phyloP scores from a whole-genome alignment of 805 yeast genomes.

The Metschnikowia shivogae region DNA sequence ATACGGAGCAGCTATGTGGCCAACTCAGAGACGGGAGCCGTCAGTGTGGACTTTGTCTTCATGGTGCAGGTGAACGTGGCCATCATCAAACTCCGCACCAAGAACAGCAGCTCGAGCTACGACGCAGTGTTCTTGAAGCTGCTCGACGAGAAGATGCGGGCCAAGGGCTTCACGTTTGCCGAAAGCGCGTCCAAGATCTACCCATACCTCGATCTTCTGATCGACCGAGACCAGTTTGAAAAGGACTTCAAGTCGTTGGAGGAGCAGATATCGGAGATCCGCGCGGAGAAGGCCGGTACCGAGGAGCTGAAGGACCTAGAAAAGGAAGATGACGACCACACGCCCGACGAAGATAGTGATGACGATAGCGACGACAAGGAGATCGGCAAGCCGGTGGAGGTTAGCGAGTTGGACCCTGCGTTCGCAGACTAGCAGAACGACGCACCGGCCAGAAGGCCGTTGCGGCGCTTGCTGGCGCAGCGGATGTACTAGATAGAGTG shows the following conservation, averaged over 20 bases:
- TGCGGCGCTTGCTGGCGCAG: too few species aligned
- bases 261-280: constrained; percentile 11
- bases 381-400: constrained; percentile 6
- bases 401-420: constrained; percentile 22
- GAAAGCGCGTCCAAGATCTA: constrained; percentile 14
- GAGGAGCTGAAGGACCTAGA: constrained; percentile 6
- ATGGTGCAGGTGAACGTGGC: constrained; percentile 18
- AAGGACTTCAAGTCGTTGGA: constrained; percentile 15
- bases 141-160: constrained; percentile 17
- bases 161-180: constrained; percentile 15
- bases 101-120: constrained; percentile 12
- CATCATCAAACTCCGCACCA: constrained; percentile 15
- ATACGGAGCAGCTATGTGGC: constrained; percentile 12
- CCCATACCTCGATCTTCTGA: constrained; percentile 9
- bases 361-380: constrained; percentile 6
- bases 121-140: constrained; percentile 11
- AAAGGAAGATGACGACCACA: constrained; percentile 5
- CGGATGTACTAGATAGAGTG: too few species aligned
- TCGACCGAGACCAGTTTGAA: constrained; percentile 14
- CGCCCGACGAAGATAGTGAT: constrained; percentile 11
- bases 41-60: constrained; percentile 15
- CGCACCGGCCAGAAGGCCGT: too few species aligned
- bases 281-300: constrained; percentile 3
- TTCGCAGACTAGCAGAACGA: constrained; percentile 16
- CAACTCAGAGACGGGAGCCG: constrained; percentile 9